A percentile compares a stretch with the other conserved stretches of the same genome.
Evolutionary conservation across 495 filamentous ascomycete genomes (phyloP).

Genomic region (Ascodesmis nigricans): DNA sequence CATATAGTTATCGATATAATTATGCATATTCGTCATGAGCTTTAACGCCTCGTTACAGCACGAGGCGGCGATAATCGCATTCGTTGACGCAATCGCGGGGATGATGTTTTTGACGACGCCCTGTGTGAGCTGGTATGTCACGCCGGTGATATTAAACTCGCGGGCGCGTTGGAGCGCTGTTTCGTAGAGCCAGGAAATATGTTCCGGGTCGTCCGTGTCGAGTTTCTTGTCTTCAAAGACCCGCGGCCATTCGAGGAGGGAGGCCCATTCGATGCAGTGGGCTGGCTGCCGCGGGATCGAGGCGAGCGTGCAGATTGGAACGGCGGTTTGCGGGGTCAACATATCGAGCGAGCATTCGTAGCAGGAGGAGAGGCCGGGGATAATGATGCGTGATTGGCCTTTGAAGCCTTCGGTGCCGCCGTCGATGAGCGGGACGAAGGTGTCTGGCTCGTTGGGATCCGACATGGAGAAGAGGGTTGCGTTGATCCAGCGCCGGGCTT

Average conservation of each 20-base stretch:
- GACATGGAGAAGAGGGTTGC: constrained; percentile 78
- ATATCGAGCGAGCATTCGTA: constrained; percentile 98
- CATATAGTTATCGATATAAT: constrained; percentile 87
- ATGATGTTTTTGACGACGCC: constrained; percentile 99
- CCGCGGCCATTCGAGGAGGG: constrained; percentile 57
- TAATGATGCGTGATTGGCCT: constrained; percentile 79
- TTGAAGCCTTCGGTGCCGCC: constrained; percentile 98
- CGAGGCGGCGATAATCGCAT: constrained; percentile 82
- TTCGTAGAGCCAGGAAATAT: constrained; percentile 91
- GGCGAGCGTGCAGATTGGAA: constrained; percentile 90
- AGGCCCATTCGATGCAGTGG: constrained; percentile 98
- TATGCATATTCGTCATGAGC: constrained; percentile 61
- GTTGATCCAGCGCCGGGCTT: constrained; percentile 96
- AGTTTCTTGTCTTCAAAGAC: constrained; percentile 35
- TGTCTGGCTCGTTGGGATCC: constrained; percentile 47
- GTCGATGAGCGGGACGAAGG: constrained; percentile 78
- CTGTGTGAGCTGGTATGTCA: constrained; percentile 93
- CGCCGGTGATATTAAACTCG: constrained; percentile 78
- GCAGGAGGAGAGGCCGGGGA: constrained; percentile 80
- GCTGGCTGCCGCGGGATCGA: constrained; percentile 93
- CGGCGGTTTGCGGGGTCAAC: constrained; percentile 80
- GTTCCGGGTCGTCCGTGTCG: constrained; percentile 90
- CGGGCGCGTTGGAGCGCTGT: constrained; percentile 56
- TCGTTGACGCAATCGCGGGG: constrained; percentile 92
- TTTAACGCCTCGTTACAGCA: constrained; percentile 97